Evolutionary conservation across 2,329 filamentous ascomycete genomes (phyloP), one percentile per base, ranked within the genome.

Genomic region (Ploettnerulaceae sp.): DNA sequence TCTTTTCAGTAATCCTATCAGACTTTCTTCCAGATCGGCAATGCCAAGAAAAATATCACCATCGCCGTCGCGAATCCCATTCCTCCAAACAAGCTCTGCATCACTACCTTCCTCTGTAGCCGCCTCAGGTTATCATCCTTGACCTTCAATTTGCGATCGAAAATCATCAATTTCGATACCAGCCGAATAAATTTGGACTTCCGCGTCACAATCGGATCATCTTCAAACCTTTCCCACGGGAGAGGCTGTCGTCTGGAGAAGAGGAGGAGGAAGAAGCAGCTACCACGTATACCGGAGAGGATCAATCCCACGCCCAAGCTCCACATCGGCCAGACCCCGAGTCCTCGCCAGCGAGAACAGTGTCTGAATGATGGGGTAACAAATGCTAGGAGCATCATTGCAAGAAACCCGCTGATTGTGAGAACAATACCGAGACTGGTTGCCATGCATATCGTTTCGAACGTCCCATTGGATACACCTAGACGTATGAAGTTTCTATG

Each of bases 41-140:
- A 39, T 36, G 69, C 68, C 21, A 73, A 62, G 48, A 72, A 73
- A 5, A 90, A 70, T 0, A 83, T 86, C 60, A 89, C 84, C 6
- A 86, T 83, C 0, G 89, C 77, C 20, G 84, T 72, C 7, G 75
- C 76, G n/a, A 82, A 79, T 2, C 79, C 83, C 80, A 85, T 82
- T 3, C 82, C 82, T 7, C 82, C 82, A 2, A 86, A 65, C 1
- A 86, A 67, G 7, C 78, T 81, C 54, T 84, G 3, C 18, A 71
- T 24, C 18, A 68, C 67, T 46, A 74, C 71, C 57, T 68, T 69
- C 48, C 65, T 60, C 60, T 74, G 71, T 44, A 74, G 57, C 17
- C 59, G 61, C 39, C 70, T 61, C 51, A 74, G 53, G 35, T 70
- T 62, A 21, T 59, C 54, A 47, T 73, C 71, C 59, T 70, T 68